Evolutionary conservation across 495 filamentous ascomycete genomes (phyloP), one percentile per base, ranked within the genome.

Genomic region (Hypomontagnella submonticulosa): DNA sequence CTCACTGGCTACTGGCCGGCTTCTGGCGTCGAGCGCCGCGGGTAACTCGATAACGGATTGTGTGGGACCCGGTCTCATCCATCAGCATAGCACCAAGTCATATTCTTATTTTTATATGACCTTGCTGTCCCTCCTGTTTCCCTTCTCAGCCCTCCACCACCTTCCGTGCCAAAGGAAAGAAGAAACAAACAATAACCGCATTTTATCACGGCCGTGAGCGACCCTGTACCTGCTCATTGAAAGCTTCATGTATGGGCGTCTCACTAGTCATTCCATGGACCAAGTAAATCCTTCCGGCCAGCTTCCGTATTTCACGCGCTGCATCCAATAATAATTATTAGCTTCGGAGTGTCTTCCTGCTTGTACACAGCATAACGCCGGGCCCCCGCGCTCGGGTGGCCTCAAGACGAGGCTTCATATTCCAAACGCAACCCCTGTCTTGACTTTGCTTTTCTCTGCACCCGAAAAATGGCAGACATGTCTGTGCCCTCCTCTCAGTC

Each of bases 391-490:
- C 38, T 41, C 47, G 55, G 49, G 59, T 63, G 55, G 49, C 66
- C 60, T 50, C 66, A 32, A 49, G 30, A 15, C 38, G 59, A 56
- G 60, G 55, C 43, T 43, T 33, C 59, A 30, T 63, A 52, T 48
- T 57, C 18, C 42, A 12, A 51, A 62, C 47, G 46, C 53, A 13
- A 43, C 34, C 33, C 38, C 38, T 12, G 36, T 68, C 67, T 66
- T 69, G 61, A 65, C 71, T 71, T 63, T 69, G 68, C 71, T 67
- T 73, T 73, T 73, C 73, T 43, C 38, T 44, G 40, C 52, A 44
- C 36, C 59, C 32, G 19, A 37, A 53, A n/a, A 60, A 30, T 42
- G 41, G 13, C 11, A 41, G 56, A 48, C 30, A 70, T 74, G 69
- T 72, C 69, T 52, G 43, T 58, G 13, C 40, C 18, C 12, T 67